A percentile compares a stretch with the other conserved stretches of the same genome.
Conservation (phyloP, 305 asterid genomes). For the Plantago coronopus region DNA sequence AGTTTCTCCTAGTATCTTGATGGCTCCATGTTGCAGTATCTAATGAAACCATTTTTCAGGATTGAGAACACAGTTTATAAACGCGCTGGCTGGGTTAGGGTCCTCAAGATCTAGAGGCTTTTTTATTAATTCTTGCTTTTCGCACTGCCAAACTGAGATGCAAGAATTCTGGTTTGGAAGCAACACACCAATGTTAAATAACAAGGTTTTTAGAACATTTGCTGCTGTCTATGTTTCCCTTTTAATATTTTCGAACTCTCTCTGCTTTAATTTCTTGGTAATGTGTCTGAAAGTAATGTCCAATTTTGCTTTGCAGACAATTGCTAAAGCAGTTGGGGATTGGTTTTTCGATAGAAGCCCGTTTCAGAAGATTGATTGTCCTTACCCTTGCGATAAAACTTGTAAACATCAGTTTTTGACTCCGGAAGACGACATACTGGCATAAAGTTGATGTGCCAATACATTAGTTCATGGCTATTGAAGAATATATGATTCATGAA, state of each 20-base stretch:
- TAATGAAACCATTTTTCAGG: slow-evolving; percentile 28
- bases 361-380: slow-evolving; percentile 3
- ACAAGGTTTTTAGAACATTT: slow-evolving; percentile 43
- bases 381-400: slow-evolving; percentile 4
- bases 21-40: no score
- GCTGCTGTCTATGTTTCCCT: no score
- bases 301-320: slow-evolving; percentile 12
- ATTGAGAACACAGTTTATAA: slow-evolving; percentile 50
- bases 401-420: neutral
- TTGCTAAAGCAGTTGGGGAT: slow-evolving; percentile 12
- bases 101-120: slow-evolving; percentile 58
- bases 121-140: slow-evolving; percentile 73
- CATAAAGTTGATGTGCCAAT: neutral
- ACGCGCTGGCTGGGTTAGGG: slow-evolving; percentile 39
- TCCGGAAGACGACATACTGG: neutral
- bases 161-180: slow-evolving; percentile 65
- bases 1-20: no score
- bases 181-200: slow-evolving; percentile 51
- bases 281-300: no score
- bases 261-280: no score
- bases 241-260: no score
- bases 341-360: slow-evolving; percentile 13
- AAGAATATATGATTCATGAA: no score
- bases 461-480: no score
- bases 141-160: slow-evolving; percentile 79